Conservation (phyloP, 2,329 filamentous ascomycete genomes). For the Orbilia quercus region DNA sequence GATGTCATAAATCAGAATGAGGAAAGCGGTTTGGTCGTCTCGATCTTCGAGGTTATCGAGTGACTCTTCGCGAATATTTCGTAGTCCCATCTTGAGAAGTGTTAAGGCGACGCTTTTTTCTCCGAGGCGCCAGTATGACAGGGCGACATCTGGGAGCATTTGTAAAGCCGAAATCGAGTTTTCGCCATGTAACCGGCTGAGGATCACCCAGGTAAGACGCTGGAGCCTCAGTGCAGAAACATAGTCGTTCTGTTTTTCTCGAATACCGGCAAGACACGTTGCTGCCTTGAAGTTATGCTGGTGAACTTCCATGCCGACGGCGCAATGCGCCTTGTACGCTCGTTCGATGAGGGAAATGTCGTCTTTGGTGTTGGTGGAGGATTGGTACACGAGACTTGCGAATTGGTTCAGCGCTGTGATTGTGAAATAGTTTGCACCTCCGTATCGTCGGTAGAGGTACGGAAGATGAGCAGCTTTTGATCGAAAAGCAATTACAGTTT, state of each 20-base stretch:
- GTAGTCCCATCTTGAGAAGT: not conserved
- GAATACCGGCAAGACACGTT: not conserved
- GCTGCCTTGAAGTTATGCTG: not conserved
- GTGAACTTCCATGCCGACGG: conserved; percentile 15
- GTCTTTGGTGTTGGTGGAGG: not conserved
- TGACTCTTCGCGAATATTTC: not conserved
- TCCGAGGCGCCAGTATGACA: not conserved
- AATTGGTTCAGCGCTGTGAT: conserved; percentile 7
- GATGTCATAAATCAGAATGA: not conserved
- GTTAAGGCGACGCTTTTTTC: conserved; percentile 4
- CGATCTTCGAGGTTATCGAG: not conserved
- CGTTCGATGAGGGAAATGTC: conserved; percentile 2
- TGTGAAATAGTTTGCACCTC: conserved; percentile 27
- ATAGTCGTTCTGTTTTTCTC: not conserved
- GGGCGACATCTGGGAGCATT: not conserved
- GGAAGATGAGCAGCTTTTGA: conserved; percentile 11
- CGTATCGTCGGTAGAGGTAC: conserved; percentile 1
- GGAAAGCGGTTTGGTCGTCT: not conserved
- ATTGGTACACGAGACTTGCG: not conserved
- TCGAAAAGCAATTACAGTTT: conserved; percentile 6
- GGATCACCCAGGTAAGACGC: not conserved
- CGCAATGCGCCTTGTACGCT: conserved; percentile 4
- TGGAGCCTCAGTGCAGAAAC: not conserved
- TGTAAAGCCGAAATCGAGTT: not conserved
- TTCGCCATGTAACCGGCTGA: not conserved